Conservation (phyloP, 306 rosid species). For the Quercus parvula region DNA sequence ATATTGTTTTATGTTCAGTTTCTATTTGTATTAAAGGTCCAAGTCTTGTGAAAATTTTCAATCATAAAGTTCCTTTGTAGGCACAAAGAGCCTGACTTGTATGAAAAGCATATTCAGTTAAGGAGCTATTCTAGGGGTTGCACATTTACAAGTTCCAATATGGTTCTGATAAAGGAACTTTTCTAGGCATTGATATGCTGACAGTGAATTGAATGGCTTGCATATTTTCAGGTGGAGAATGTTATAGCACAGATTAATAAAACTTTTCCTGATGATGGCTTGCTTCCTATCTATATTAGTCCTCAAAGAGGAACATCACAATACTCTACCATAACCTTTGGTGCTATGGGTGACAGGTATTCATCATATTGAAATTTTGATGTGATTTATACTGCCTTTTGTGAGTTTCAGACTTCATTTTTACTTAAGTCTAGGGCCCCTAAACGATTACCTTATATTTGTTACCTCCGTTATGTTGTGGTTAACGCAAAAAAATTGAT, state of each 20-base stretch:
- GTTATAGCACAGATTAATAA: constrained; percentile 64
- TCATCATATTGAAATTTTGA: background rate
- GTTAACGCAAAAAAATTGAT: constrained; percentile 24
- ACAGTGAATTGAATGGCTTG: constrained; percentile 29
- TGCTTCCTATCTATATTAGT: constrained; percentile 87
- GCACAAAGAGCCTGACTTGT: background rate
- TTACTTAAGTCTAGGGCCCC: constrained; percentile 5
- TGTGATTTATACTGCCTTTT: background rate
- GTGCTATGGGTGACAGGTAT: constrained; percentile 99
- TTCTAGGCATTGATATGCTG: constrained; percentile 17
- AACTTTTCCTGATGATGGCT: constrained; percentile 88
- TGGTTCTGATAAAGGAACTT: constrained; percentile 12
- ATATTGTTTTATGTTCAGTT: background rate
- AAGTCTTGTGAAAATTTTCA: background rate
- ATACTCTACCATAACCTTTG: constrained; percentile 77
- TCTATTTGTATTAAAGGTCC: background rate
- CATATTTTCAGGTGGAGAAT: constrained; percentile 74
- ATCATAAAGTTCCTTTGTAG: background rate
- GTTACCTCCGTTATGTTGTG: constrained; percentile 21
- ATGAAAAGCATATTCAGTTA: background rate
- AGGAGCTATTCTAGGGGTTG: background rate
- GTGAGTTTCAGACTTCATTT: background rate
- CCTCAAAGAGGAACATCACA: constrained; percentile 61
- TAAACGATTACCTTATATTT: constrained; percentile 2
- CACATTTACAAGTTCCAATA: background rate